phyloP scores from a whole-genome alignment of 2,329 filamentous ascomycete species.

The Colletotrichum sidae region DNA sequence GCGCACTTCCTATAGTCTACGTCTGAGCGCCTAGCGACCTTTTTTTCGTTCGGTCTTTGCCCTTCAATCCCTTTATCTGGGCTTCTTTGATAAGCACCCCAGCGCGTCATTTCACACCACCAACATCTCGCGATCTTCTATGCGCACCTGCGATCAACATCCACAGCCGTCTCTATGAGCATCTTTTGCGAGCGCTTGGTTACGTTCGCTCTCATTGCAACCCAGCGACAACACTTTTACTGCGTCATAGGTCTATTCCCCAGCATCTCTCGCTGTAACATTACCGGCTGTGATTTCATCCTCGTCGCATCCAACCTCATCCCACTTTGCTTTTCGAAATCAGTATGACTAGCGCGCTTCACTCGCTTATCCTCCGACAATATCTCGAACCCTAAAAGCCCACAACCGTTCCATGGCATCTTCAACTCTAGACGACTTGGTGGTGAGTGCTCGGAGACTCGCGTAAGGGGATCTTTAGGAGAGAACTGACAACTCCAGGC shows the following conservation, averaged over 20 bases:
- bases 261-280: no score
- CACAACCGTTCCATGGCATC: conserved; percentile 14
- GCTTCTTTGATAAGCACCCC: conserved; percentile 5
- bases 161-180: no score
- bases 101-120: conserved; percentile 12
- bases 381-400: conserved; percentile 33
- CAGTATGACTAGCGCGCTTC: conserved; percentile 29
- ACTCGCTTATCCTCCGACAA: conserved; percentile 26
- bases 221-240: no score
- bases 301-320: background rate
- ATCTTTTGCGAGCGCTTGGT: background rate
- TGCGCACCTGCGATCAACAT: no score
- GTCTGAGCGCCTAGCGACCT: conserved; percentile 12
- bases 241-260: no score
- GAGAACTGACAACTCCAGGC: conserved; percentile 8
- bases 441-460: conserved; percentile 21
- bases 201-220: background rate
- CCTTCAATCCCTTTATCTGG: background rate
- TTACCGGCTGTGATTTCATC: background rate
- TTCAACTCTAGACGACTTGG: conserved; percentile 30
- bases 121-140: background rate
- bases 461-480: background rate
- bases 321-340: background rate
- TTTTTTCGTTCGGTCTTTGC: background rate
- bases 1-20: conserved; percentile 1